Conservation (phyloP, 257 asterid genomes). For the Anisodus tanguticus region DNA sequence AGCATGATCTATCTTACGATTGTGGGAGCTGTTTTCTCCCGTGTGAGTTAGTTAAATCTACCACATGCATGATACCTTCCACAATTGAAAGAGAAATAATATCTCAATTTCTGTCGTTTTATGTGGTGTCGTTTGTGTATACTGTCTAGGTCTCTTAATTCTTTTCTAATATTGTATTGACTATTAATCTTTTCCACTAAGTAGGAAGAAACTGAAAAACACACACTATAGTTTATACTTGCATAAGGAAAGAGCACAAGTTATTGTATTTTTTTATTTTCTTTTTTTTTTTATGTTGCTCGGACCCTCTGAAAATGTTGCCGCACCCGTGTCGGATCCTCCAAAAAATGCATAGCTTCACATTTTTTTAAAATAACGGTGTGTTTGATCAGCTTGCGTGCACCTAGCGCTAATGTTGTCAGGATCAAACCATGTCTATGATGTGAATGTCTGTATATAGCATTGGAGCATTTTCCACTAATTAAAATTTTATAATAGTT, state of each 20-base stretch:
- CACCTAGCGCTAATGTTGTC: neutral
- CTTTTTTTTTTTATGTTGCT: neutral
- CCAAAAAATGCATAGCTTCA: neutral
- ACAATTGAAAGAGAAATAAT: neutral
- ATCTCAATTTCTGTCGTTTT: neutral
- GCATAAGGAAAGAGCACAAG: neutral
- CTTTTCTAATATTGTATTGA: neutral
- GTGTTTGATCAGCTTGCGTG: neutral
- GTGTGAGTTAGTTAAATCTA: neutral
- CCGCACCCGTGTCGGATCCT: neutral
- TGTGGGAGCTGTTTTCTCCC: neutral
- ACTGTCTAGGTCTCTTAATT: constrained; percentile 8
- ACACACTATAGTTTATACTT: neutral
- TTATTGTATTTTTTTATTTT: neutral
- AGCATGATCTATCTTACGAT: neutral
- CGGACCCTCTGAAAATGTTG: neutral
- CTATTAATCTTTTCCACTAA: neutral
- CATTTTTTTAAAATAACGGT: no score
- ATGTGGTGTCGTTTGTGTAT: neutral
- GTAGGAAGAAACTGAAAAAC: neutral
- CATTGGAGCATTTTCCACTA: neutral
- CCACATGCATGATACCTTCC: constrained; percentile 1
- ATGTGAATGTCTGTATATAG: constrained; percentile 14
- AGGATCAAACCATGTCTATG: constrained; percentile 10
- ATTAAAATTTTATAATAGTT: neutral